Percentiles rank a stretch among this genome's conserved stretches.
Conservation (phyloP, 345 rosid genomes). For the Rubroshorea leprosula region DNA sequence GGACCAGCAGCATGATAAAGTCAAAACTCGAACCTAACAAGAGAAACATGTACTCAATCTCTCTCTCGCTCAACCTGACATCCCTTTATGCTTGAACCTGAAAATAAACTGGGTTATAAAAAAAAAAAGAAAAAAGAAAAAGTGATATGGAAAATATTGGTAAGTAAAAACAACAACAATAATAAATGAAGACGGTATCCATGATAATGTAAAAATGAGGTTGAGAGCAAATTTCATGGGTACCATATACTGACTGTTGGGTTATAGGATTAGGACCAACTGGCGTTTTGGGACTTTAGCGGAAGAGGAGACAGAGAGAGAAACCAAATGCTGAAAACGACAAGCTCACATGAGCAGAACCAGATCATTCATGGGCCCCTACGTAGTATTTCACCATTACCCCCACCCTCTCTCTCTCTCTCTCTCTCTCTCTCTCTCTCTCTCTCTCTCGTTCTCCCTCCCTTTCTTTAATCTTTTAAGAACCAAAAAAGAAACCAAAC, state of each 20-base stretch:
- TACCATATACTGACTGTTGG: not conserved
- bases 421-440: conserved; percentile 29
- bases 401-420: conserved; percentile 24
- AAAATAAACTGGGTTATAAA: not conserved
- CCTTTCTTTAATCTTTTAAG: conserved; percentile 22
- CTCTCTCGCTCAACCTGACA: not conserved
- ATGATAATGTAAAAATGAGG: not conserved
- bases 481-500: conserved; percentile 6
- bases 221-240: not conserved
- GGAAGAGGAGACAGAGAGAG: conserved; percentile 16
- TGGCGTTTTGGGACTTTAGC: conserved; percentile 18
- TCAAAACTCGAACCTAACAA: conserved; percentile 44
- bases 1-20: conserved; percentile 29
- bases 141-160: no score
- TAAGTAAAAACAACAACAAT: not conserved
- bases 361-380: conserved; percentile 84
- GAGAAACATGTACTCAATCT: not conserved
- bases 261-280: no score
- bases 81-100: not conserved
- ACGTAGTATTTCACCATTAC: conserved; percentile 14
- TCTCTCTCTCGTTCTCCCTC: conserved; percentile 22
- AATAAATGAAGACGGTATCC: not conserved
- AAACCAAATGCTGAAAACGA: conserved; percentile 60
- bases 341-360: conserved; percentile 78
- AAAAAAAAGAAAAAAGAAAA: no score